Percentiles rank a stretch among this genome's conserved stretches.
Conservation (phyloP, 129 eudicot genomes). For the Arctium lappa region DNA sequence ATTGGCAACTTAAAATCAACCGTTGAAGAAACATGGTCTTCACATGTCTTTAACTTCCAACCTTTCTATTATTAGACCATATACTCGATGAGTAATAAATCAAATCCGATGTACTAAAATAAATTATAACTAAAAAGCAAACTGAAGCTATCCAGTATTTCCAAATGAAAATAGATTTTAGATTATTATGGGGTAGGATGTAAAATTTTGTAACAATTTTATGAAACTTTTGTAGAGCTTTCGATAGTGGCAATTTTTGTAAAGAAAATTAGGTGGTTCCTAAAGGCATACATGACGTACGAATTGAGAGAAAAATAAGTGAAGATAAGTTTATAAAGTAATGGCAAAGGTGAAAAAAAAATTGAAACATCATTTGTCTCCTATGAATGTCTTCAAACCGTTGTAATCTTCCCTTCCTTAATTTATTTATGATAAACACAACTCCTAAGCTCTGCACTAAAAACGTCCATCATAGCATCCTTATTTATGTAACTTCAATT, state of each 20-base stretch:
- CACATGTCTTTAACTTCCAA: background rate
- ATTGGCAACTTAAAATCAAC: no score
- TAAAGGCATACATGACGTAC: background rate
- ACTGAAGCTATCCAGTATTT: no score
- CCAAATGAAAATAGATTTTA: background rate
- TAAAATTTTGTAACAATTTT: background rate
- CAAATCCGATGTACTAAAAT: background rate
- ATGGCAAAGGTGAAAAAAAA: no score
- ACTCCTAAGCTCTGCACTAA: background rate
- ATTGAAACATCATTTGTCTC: no score
- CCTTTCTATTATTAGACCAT: background rate
- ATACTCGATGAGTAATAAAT: background rate
- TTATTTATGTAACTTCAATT: background rate
- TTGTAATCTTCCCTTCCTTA: background rate
- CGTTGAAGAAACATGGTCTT: no score
- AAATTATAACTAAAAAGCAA: no score
- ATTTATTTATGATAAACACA: background rate
- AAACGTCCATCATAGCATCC: background rate
- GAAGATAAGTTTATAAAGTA: no score
- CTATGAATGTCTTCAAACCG: no score
- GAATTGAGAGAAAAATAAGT: no score
- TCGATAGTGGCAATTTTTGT: background rate
- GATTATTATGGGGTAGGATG: background rate
- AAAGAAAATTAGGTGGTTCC: background rate
- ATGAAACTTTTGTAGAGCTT: background rate